Base-by-base conservation (phyloP, 2,329 filamentous ascomycete species). In the Neurospora sp. region DNA sequence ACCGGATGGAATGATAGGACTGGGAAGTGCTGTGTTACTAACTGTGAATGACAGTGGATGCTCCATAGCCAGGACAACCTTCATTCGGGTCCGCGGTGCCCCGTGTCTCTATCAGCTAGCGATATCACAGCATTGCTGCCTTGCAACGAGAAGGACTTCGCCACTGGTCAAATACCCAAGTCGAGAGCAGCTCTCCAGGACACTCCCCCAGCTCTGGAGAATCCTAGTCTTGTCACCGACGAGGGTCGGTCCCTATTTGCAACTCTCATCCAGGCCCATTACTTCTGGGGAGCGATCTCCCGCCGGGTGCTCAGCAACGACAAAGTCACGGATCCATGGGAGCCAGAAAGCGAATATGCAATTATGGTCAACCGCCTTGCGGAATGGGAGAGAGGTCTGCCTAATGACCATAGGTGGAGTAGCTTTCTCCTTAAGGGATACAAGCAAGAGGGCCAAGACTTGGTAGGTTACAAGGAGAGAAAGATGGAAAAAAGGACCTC, bases 31-130 rank as follows among this genome's bases (percentile, higher is more conserved):
- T 62, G 67, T 75, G 67, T 73, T 66, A 15, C 5, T 36, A 3
- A 8, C n/a, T 69, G 4, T 69, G 4, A 17, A n/a, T 36, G 28
- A 8, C 68, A 86, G 84, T 88, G 86, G 86, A 87, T 87, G 84
- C 75, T 88, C 40, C 83, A 87, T 74, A 87, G 82, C 72, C 86
- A 88, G 74, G 86, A 88, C 71, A 86, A 86, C 72, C 79, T 88
- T 33, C 84, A 87, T 71, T 86, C 84, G 0, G 83, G 85, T 0
- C 83, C 84, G 3, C 78, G 80, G 38, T 84, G 84, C 11, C 85
- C 85, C 2, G 80, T 86, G 2, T 84, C 84, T 0, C 78, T 88
- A 3, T 81, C 82, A 5, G 82, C 84, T 3, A 80, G 81, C 40
- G 85, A 88, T 71, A 87, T 88, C 62, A 87, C 84, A 0, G 79